Evolutionary conservation across 179 eudicot species (phyloP).

Genomic region (Amaranthus tricolor): DNA sequence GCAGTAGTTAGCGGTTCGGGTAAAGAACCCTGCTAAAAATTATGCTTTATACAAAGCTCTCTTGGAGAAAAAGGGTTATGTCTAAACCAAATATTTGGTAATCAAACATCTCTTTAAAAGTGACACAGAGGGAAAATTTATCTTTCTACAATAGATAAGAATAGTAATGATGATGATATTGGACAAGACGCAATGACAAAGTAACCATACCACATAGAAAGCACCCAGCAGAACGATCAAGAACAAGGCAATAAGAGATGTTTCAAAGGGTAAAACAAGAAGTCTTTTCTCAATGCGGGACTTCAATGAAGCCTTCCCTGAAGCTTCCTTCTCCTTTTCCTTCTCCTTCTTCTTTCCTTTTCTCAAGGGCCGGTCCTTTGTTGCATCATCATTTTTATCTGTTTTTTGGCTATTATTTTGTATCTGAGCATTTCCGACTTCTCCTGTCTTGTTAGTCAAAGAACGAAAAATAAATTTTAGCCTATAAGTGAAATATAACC

Average conservation of each 20-base stretch:
- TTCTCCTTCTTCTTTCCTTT: slow-evolving; percentile 82
- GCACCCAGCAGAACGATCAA: slow-evolving; percentile 79
- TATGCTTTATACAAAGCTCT: no score
- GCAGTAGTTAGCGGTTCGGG: background rate
- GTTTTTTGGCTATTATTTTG: slow-evolving; percentile 49
- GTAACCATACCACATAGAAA: slow-evolving; percentile 84
- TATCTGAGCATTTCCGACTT: slow-evolving; percentile 34
- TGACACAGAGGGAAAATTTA: background rate
- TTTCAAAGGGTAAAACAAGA: slow-evolving; percentile 80
- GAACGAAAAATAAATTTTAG: slow-evolving; percentile 23
- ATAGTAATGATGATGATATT: background rate
- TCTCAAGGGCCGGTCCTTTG: slow-evolving; percentile 54
- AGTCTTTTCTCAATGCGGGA: slow-evolving; percentile 61
- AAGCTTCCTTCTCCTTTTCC: slow-evolving; percentile 46
- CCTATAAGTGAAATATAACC: slow-evolving; percentile 11
- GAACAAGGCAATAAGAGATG: slow-evolving; percentile 71
- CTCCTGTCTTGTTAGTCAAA: slow-evolving; percentile 66
- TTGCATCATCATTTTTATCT: slow-evolving; percentile 54
- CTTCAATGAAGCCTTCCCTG: slow-evolving; percentile 50
- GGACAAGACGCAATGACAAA: background rate
- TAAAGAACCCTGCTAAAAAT: background rate
- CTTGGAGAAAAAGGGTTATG: background rate
- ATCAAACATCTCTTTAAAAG: background rate
- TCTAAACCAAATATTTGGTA: background rate
- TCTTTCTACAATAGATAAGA: background rate